These are phyloP conservation scores for Dactylella cylindrospora DNA, from an alignment of 2,329 filamentous ascomycete species.

Conservation along the genomic window DNA sequence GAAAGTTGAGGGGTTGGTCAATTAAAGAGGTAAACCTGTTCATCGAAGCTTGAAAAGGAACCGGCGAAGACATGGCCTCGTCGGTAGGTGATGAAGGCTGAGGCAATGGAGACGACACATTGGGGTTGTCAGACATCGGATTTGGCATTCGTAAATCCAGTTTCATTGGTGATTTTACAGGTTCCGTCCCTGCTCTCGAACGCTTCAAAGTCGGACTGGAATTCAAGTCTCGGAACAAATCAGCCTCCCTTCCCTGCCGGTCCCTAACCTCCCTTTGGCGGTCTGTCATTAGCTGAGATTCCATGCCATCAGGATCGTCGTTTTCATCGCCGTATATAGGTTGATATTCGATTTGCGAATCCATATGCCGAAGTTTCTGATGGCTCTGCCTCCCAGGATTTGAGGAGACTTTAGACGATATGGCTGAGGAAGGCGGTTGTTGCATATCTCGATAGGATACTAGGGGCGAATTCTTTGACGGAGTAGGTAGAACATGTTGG, in stretches of 20 bases:
- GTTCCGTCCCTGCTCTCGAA: background rate
- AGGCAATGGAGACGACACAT: background rate
- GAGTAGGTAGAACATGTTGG: conserved; percentile 26
- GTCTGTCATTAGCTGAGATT: conserved; percentile 74
- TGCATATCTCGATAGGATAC: conserved; percentile 34
- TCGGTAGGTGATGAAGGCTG: conserved; percentile 11
- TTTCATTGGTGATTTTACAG: conserved; percentile 7
- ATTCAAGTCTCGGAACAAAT: conserved; percentile 33
- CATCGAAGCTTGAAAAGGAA: conserved; percentile 1
- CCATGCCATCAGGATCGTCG: conserved; percentile 58
- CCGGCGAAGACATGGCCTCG: too few relatives aligned
- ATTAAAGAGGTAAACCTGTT: conserved; percentile 20
- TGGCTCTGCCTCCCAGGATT: conserved; percentile 23
- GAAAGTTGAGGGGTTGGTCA: conserved; percentile 27
- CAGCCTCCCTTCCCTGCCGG: conserved; percentile 65
- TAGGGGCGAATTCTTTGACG: conserved; percentile 22
- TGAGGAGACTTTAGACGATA: conserved; percentile 46
- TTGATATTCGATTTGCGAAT: conserved; percentile 79
- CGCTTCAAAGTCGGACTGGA: conserved; percentile 4
- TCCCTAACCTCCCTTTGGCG: conserved; percentile 76
- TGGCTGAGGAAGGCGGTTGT: conserved; percentile 11
- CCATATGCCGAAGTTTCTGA: conserved; percentile 60
- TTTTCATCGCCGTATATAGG: conserved; percentile 58
- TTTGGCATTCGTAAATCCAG: conserved; percentile 36
- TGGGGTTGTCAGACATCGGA: conserved; percentile 24